Percentiles rank a stretch among this genome's conserved stretches.
Conservation (phyloP, 106 monocot species). For the Phalaenopsis equestris region DNA sequence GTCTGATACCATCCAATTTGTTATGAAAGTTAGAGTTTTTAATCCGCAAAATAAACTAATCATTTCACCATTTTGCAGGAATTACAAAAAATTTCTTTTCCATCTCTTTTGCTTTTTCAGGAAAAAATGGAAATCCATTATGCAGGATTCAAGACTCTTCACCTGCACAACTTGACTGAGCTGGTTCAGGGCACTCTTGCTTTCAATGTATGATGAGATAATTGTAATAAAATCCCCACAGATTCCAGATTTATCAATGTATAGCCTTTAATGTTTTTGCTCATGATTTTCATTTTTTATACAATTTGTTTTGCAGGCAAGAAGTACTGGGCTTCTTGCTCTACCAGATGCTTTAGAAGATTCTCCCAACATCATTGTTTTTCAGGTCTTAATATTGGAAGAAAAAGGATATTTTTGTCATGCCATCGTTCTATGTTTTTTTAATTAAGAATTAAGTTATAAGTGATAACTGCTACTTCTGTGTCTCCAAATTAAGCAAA, state of each 20-base stretch:
- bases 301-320: conserved; percentile 36
- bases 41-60: neutral
- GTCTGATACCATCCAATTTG: neutral
- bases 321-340: conserved; percentile 53
- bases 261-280: neutral
- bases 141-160: conserved; percentile 66
- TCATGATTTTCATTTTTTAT: neutral
- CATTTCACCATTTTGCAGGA: neutral
- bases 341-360: conserved; percentile 68
- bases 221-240: neutral
- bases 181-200: conserved; percentile 69
- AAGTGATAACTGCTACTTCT: neutral
- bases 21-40: neutral
- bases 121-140: conserved; percentile 61
- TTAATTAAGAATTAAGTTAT: neutral
- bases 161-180: conserved; percentile 90
- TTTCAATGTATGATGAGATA: conserved; percentile 42
- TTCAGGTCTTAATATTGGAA: conserved; percentile 52
- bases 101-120: conserved; percentile 26
- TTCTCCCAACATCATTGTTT: conserved; percentile 66
- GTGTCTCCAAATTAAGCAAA: neutral
- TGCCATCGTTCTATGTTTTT: neutral
- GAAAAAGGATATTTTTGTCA: neutral
- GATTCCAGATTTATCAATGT: neutral
- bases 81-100: neutral